These are phyloP conservation scores for Tilletiopsis washingtonensis DNA, from an alignment of 1,284 basidiomycete species.

Conservation along the genomic window DNA sequence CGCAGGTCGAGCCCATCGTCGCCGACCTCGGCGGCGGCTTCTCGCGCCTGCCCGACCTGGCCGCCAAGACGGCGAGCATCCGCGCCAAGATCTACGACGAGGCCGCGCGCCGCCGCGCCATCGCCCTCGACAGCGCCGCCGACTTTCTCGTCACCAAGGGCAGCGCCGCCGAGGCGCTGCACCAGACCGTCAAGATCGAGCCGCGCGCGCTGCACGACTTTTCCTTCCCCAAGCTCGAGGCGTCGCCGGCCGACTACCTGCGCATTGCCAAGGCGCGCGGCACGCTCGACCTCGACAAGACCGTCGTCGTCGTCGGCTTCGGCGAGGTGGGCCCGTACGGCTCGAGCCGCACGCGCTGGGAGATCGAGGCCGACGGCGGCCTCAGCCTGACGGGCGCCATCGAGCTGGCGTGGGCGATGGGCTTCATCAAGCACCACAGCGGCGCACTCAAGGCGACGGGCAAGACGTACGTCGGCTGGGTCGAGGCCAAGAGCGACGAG, in stretches of 20 bases:
- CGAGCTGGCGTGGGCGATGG: conserved; percentile 99
- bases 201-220: conserved; percentile 96
- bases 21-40: conserved; percentile 75
- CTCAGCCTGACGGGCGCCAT: conserved; percentile 80
- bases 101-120: conserved; percentile 82
- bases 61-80: conserved; percentile 52
- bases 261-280: conserved; percentile 51
- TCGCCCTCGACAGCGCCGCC: conserved; percentile 84
- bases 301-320: conserved; percentile 89
- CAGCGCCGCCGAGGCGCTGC: conserved; percentile 79
- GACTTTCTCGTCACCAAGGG: conserved; percentile 91
- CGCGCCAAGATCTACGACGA: conserved; percentile 67
- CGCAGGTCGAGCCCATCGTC: conserved; percentile 97
- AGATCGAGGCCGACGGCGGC: conserved; percentile 51
- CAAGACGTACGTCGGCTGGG: conserved; percentile 92
- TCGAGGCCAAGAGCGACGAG: conserved; percentile 85
- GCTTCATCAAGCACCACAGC: conserved; percentile 95
- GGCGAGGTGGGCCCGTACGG: conserved; percentile 99
- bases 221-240: too few species aligned
- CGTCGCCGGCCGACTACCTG: background rate
- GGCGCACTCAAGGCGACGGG: conserved; percentile 67
- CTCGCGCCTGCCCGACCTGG: conserved; percentile 51
- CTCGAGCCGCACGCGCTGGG: conserved; percentile 95
- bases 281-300: conserved; percentile 81
- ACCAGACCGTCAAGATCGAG: conserved; percentile 85